Evolutionary conservation across 345 rosid genomes (phyloP), one percentile per base, ranked within the genome.

Genomic region (Microcos paniculata): DNA sequence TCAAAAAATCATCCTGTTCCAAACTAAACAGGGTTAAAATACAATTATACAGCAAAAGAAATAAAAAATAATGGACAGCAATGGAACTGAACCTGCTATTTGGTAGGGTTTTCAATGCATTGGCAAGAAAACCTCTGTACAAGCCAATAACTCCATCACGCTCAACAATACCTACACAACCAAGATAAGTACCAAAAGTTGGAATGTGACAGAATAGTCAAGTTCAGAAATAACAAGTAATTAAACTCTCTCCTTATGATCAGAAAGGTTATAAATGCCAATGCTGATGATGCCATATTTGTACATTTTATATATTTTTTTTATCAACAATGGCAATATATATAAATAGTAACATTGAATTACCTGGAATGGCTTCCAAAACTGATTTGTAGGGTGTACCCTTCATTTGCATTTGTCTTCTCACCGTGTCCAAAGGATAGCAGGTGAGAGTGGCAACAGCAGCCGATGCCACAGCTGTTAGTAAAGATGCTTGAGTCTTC

Each of bases 371-470:
- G 62, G 97, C 99, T 77, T 94, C 97, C 40, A 93, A 77, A 84
- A 96, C 90, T 6, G 97, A 81, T 78, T 86, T 92, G 86, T 96
- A 96, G 11, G 97, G 98, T 56, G 92, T 85, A 48, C 94, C 93
- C 87, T 74, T 92, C 94, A 96, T 87, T 85, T 96, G 99, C 99
- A 96, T 96, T 82, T 96, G 99, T 73, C 99, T 84, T 85, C 99
- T 89, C 75, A 96, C 84, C 7, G 99, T 94, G 87, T 96, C 99
- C 70, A 94, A 85, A 48, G 99, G 98, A 86, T 94, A 96, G 80
- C 99, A 96, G 35, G 97, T 91, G 59, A 94, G 82, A 45, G 98
- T 94, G 76, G 99, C 98, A 77, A 90, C 80, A 72, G 89, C 81
- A 62, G 99, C 94, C 1, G 99, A 96, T 42, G 86, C 84, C 72